Conservation (phyloP, 257 asterid genomes). For the Gentiana straminea region DNA sequence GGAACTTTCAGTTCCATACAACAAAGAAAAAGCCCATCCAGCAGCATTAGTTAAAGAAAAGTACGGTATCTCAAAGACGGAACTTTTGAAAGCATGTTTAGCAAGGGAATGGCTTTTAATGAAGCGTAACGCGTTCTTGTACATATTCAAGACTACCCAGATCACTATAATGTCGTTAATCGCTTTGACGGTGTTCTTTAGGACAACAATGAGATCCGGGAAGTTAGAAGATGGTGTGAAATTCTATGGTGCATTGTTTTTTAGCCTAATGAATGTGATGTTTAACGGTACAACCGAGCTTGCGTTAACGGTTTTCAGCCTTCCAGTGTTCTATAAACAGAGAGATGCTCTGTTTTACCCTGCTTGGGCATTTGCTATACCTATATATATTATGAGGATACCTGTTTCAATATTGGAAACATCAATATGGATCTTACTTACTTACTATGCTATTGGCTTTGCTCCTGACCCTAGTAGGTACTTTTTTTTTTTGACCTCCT, state of each 20-base stretch:
- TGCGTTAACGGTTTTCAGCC: slow-evolving; percentile 59
- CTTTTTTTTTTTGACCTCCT: neutral
- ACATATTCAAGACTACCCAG: slow-evolving; percentile 80
- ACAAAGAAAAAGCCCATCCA: slow-evolving; percentile 60
- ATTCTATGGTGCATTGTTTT: slow-evolving; percentile 78
- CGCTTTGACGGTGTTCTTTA: slow-evolving; percentile 78
- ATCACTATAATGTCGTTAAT: slow-evolving; percentile 80
- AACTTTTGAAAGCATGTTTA: slow-evolving; percentile 63
- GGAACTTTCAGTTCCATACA: slow-evolving; percentile 61
- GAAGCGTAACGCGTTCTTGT: slow-evolving; percentile 72
- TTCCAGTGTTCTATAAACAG: slow-evolving; percentile 87
- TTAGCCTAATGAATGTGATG: slow-evolving; percentile 78
- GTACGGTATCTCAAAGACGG: slow-evolving; percentile 80
- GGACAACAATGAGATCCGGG: slow-evolving; percentile 77
- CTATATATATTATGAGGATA: slow-evolving; percentile 76
- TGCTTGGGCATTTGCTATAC: slow-evolving; percentile 93
- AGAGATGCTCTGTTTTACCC: slow-evolving; percentile 83
- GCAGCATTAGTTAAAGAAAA: slow-evolving; percentile 84
- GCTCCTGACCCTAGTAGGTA: slow-evolving; percentile 83
- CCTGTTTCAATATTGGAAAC: slow-evolving; percentile 86
- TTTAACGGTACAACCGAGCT: slow-evolving; percentile 88
- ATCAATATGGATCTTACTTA: slow-evolving; percentile 69
- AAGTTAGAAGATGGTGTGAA: slow-evolving; percentile 63
- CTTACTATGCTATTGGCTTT: slow-evolving; percentile 89
- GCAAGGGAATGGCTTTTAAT: slow-evolving; percentile 90